Base-by-base conservation (phyloP, 2,329 filamentous ascomycete genomes). In the Hypomyces perniciosus region DNA sequence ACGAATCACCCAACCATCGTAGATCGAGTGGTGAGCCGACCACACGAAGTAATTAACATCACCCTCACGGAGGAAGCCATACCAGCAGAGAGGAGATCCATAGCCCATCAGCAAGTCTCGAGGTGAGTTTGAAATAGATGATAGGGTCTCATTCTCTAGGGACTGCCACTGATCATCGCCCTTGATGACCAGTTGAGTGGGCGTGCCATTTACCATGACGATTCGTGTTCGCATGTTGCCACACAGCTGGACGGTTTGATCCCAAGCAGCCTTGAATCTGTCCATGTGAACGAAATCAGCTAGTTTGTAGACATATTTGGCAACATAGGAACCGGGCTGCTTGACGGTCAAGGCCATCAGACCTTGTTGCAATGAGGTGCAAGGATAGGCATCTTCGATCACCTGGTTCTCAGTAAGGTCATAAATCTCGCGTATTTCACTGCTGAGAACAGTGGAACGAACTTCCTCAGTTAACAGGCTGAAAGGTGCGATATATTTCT, bases 311-410 rank as follows among this genome's bases (percentile, higher is more conserved):
- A 57, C 59, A 44, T 61, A 58, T 43, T 61, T 59, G 3, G 65
- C 62, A 9, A 71, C 59, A 42, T 73, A 72, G 1, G 63, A 64
- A 1, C 65, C 68, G 1, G 55, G 41, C 12, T 65, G 57, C 29
- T 61, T 61, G 35, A 56, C 58, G 2, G 67, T 61, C 4, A 70
- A 56, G 0, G 66, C 63, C 54, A 60, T 58, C 10, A 59, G 42
- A 20, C 57, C 58, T 8, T 57, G 52, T 6, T 59, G 58, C 9
- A 60, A 54, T 28, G 57, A 49, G 7, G 57, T 59, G 35, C 57
- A 58, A n/a, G 57, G 57, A 10, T 56, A 59, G 28, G 57, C 44
- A 43, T 60, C 58, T 20, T 55, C 48, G 7, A 60, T 50, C 4
- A 10, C 26, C 8, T 53, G 39, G 6, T 47, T 13, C 6, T 39